Base-by-base conservation (phyloP, 2,329 filamentous ascomycete species). In the Huntiella decipiens region DNA sequence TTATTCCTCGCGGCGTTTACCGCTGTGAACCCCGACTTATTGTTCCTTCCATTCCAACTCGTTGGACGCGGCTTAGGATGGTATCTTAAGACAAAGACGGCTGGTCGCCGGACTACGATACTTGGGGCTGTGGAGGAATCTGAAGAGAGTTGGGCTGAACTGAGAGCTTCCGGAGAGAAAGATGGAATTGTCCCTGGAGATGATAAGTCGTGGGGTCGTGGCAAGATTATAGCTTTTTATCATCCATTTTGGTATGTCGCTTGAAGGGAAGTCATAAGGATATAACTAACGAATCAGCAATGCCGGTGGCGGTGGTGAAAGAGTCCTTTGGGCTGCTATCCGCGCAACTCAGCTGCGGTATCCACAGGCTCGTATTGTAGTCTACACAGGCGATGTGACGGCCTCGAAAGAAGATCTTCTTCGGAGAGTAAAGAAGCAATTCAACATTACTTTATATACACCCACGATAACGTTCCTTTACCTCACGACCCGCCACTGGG, bases 301-400 rank as follows among this genome's bases (percentile, higher is more conserved):
- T 65, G 91, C 91, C 43, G 91, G 91, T 46, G 91, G 91, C 22
- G 91, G 91, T 50, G 91, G 91, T 51, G 91, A 98, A 63, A 73
- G 91, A 59, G 91, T 98, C 38, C 74, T 98, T 19, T 98, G 92
- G 85, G 88, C 87, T 47, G 91, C 91, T 8, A 83, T 98, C 50
- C 76, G 84, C 50, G 85, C 88, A 36, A 95, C 85, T 2, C 91
- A 96, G 63, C 73, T 78, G 55, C 74, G 80, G 53, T 95, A 84
- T 77, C 91, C 88, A 2, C 80, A 79, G 50, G 85, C 86, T 37
- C 81, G 87, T 56, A 93, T 87, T 55, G 74, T 91, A 11, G 82
- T 98, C 33, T 98, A 98, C 59, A 98, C 91, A 0, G 91, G 91
- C 44, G 91, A 98, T 59, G 83, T 93, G 58, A 85, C 91, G 54